Conservation (phyloP, 495 filamentous ascomycete genomes). For the Aspergillus cavernicola region DNA sequence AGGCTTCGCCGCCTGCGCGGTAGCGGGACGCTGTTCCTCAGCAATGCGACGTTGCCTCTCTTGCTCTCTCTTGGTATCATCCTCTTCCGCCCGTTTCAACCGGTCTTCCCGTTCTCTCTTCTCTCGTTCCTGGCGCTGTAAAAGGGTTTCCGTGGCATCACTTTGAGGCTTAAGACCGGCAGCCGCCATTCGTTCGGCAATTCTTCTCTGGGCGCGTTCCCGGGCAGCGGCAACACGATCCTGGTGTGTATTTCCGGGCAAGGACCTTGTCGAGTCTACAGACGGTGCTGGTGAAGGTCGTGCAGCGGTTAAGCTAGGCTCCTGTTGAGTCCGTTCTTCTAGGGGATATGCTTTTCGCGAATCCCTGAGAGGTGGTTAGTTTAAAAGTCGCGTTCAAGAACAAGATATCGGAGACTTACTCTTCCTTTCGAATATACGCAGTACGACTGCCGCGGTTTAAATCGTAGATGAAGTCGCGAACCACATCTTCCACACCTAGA, state of each 20-base stretch:
- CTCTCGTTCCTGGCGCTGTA: slow-evolving; percentile 85
- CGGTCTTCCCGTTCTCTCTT: slow-evolving; percentile 82
- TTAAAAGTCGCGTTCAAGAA: not conserved
- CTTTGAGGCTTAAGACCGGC: slow-evolving; percentile 78
- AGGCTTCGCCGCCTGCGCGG: slow-evolving; percentile 49
- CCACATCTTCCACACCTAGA: slow-evolving; percentile 91
- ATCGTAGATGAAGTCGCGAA: slow-evolving; percentile 96
- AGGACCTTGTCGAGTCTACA: slow-evolving; percentile 37
- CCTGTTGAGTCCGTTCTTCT: slow-evolving; percentile 24
- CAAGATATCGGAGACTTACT: slow-evolving; percentile 35
- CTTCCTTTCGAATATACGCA: slow-evolving; percentile 70
- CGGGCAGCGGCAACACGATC: slow-evolving; percentile 94
- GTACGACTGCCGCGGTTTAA: slow-evolving; percentile 79
- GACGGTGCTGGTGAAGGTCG: slow-evolving; percentile 41
- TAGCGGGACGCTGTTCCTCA: slow-evolving; percentile 71
- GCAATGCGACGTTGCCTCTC: slow-evolving; percentile 82
- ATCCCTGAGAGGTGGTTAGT: slow-evolving; percentile 14
- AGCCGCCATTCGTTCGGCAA: slow-evolving; percentile 96
- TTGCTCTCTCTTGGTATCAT: slow-evolving; percentile 85
- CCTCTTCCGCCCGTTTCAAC: slow-evolving; percentile 84
- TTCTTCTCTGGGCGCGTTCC: slow-evolving; percentile 92
- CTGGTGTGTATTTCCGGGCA: slow-evolving; percentile 77
- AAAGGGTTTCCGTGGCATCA: slow-evolving; percentile 67
- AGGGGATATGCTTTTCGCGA: slow-evolving; percentile 24
- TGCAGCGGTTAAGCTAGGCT: slow-evolving; percentile 27